Evolutionary conservation across 345 rosid species (phyloP).

Genomic region (Salix suchowensis): DNA sequence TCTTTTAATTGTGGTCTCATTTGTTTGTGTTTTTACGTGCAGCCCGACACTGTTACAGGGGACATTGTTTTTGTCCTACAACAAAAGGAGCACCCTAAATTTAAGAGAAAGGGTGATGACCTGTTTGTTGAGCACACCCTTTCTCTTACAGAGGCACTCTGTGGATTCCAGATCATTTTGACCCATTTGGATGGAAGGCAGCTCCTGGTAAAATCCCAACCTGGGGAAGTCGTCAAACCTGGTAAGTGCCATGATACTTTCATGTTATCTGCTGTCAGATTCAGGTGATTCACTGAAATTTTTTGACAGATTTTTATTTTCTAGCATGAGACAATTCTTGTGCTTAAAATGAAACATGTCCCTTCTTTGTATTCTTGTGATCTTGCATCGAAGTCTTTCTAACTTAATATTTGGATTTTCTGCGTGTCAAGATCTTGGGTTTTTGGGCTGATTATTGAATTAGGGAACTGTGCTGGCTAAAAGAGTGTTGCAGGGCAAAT

Average conservation of each 20-base stretch:
- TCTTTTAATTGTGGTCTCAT: not conserved
- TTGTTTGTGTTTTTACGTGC: constrained; percentile 4
- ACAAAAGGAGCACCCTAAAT: constrained; percentile 64
- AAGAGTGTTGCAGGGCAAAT: not conserved
- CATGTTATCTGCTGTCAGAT: not conserved
- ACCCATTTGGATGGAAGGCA: constrained; percentile 72
- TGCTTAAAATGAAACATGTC: not conserved
- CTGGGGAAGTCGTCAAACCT: constrained; percentile 70
- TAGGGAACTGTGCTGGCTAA: not conserved
- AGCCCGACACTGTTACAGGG: constrained; percentile 58
- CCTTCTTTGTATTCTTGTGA: not conserved
- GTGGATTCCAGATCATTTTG: constrained; percentile 65
- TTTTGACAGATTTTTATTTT: not conserved
- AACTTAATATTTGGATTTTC: not conserved
- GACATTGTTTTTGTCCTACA: constrained; percentile 55
- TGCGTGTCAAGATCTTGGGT: not conserved
- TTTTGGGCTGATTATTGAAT: not conserved
- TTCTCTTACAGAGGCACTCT: constrained; percentile 64
- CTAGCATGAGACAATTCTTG: not conserved
- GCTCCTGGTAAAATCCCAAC: constrained; percentile 68
- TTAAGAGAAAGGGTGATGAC: constrained; percentile 74
- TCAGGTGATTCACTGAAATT: not conserved
- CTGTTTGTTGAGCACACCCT: constrained; percentile 65
- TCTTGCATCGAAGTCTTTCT: not conserved
- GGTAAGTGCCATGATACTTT: constrained; percentile 25